Evolutionary conservation across 306 rosid genomes (phyloP), one percentile per base, ranked within the genome.

Genomic region (Cicer chorassanicum): DNA sequence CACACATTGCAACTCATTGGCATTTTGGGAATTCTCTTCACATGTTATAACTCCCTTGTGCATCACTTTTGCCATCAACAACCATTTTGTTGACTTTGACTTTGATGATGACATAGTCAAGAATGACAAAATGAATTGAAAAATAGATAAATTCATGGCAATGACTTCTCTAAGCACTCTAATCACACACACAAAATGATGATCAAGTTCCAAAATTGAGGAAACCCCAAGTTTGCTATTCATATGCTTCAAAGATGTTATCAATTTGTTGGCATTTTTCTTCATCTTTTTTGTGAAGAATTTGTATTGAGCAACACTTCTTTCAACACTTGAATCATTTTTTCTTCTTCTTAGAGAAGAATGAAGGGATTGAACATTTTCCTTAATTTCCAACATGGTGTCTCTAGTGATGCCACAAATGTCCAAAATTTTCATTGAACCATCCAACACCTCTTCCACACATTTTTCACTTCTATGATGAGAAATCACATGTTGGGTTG

Each of bases 311-410:
- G 76, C 82, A 1, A 85, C 78, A 66, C 80, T 73, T 38, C 12
- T 81, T 45, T 84, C 87, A 76, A 88, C 41, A 45, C 74, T 60
- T 0, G 87, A 84, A 15, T 89, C 88, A 8, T 87, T 86, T 72
- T 87, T 89, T 68, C 96, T 84, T 56, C 97, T 84, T n/a, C 97
- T 51, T 2, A 93, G 78, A 21, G 90, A 46, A 62, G 93, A 89
- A 9, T 82, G 87, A 82, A 93, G 88, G 61, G 81, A 50, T 67
- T 73, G 74, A 29, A 80, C 90, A 67, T 81, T 77, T 78, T 85
- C 91, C 65, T 84, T 87, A 60, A 86, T 82, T 57, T 88, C 87
- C 14, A 79, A 76, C 77, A 85, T 34, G 21, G 63, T 56, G 11
- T 91, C 97, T 53, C 88, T 91, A 18, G 87, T 64, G 49, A 83